These are phyloP conservation scores for Phaffomyces antillensis DNA, from an alignment of 805 yeast species.

Conservation along the genomic window DNA sequence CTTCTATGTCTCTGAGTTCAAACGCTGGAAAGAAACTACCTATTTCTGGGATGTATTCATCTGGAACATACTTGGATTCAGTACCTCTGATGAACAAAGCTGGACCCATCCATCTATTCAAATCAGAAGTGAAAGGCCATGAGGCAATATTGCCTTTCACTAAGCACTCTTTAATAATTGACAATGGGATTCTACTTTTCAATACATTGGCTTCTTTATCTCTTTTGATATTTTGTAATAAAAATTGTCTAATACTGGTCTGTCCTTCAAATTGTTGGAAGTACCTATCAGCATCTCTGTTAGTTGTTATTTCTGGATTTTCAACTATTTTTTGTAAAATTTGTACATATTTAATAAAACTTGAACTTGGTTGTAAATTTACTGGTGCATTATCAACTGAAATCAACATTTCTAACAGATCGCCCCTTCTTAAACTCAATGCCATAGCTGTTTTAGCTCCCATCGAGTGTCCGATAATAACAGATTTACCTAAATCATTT, in stretches of 20 bases:
- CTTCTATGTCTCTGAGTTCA: constrained; percentile 63
- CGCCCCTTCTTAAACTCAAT: constrained; percentile 60
- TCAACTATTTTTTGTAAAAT: constrained; percentile 54
- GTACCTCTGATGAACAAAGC: constrained; percentile 75
- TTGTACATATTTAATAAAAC: constrained; percentile 61
- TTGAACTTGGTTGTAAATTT: constrained; percentile 46
- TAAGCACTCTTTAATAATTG: constrained; percentile 56
- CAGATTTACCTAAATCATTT: constrained; percentile 36
- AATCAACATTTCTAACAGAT: constrained; percentile 52
- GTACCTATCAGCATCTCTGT: constrained; percentile 61
- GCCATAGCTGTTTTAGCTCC: constrained; percentile 97
- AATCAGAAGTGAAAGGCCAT: constrained; percentile 63
- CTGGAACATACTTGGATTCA: constrained; percentile 70
- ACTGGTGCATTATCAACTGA: constrained; percentile 91
- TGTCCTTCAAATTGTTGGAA: constrained; percentile 57
- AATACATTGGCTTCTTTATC: constrained; percentile 28
- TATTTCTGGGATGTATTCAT: constrained; percentile 66
- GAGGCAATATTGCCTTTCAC: constrained; percentile 60
- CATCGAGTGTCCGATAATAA: constrained; percentile 79
- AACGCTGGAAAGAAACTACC: constrained; percentile 76
- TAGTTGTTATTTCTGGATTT: constrained; percentile 34
- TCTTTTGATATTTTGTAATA: constrained; percentile 59
- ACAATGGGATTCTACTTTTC: constrained; percentile 53
- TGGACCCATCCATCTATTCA: constrained; percentile 60
- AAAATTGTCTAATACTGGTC: constrained; percentile 62